phyloP scores from a whole-genome alignment of 2,329 filamentous ascomycete genomes.

The Claviceps maximensis region DNA sequence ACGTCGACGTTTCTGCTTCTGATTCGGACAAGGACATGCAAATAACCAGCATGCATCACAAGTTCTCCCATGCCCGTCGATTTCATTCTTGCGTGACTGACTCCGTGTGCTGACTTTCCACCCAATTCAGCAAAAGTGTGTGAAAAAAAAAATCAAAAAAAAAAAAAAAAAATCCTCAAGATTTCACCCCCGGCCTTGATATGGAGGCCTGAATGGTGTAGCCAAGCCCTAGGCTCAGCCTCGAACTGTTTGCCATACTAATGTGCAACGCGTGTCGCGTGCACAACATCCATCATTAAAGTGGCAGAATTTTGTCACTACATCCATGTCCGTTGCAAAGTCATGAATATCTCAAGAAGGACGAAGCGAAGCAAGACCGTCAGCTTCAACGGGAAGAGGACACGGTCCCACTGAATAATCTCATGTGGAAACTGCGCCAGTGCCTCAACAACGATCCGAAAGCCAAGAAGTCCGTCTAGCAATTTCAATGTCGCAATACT shows the following conservation, averaged over 20 bases:
- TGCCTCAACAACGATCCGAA: neutral
- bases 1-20: neutral
- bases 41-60: neutral
- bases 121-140: neutral
- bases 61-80: neutral
- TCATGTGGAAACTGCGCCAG: neutral
- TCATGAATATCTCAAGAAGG: constrained; percentile 16
- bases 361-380: constrained; percentile 25
- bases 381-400: constrained; percentile 1
- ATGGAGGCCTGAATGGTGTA: neutral
- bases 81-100: neutral
- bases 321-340: neutral
- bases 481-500: neutral
- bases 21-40: neutral
- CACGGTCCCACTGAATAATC: neutral
- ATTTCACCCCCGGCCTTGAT: neutral
- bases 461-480: neutral
- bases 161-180: neutral
- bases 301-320: neutral
- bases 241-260: neutral
- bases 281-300: neutral
- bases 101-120: neutral
- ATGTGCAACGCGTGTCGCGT: neutral
- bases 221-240: neutral
- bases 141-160: neutral